phyloP scores from a whole-genome alignment of 176 grass and related monocot species.

The Typha latifolia region DNA sequence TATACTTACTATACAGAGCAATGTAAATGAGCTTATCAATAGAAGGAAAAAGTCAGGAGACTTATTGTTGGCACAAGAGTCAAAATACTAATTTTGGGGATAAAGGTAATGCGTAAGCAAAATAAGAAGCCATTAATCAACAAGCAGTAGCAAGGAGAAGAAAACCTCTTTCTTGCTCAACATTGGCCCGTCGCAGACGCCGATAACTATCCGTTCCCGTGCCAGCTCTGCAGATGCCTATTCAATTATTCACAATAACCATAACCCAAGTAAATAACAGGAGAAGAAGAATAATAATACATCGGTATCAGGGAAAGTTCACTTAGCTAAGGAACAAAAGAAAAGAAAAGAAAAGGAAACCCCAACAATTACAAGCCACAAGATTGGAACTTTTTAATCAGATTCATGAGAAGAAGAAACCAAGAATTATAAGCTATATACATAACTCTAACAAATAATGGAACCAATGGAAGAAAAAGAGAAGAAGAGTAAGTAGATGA shows the following conservation, averaged over 20 bases:
- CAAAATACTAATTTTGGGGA: not conserved
- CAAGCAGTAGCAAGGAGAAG: not conserved
- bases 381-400: no score
- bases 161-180: conserved; percentile 77
- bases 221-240: conserved; percentile 73
- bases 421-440: not conserved
- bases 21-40: no score
- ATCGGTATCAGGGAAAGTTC: no score
- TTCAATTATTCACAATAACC: not conserved
- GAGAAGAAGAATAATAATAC: no score
- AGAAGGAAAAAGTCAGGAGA: no score
- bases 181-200: conserved; percentile 92
- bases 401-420: not conserved
- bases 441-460: not conserved
- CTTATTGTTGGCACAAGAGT: no score
- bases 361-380: no score
- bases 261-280: not conserved
- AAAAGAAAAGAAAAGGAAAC: no score
- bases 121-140: not conserved
- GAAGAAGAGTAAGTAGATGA: not conserved
- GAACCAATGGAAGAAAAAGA: not conserved
- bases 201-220: conserved; percentile 56
- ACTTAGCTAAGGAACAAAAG: no score
- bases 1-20: no score
- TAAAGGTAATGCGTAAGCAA: not conserved